These are phyloP conservation scores for Ceratorhiza oryzae-sativae DNA, from an alignment of 1,284 basidiomycete species.

Conservation along the genomic window DNA sequence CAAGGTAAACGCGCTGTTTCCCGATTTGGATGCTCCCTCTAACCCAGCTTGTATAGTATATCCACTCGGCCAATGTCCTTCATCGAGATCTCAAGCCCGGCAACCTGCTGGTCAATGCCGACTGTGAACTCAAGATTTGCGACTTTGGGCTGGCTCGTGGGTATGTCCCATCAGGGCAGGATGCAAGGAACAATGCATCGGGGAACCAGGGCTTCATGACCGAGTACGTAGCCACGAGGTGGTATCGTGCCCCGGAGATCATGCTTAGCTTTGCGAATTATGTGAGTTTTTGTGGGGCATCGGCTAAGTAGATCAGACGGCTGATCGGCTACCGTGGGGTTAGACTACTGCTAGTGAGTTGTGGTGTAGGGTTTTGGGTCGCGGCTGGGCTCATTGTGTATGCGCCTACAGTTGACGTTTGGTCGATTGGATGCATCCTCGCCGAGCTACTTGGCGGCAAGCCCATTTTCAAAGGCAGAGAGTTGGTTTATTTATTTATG, in stretches of 20 bases:
- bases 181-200: conserved; percentile 65
- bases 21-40: conserved; percentile 31
- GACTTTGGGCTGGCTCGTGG: conserved; percentile 98
- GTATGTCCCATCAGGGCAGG: conserved; percentile 80
- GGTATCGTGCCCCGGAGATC: conserved; percentile 97
- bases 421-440: conserved; percentile 98
- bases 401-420: conserved; percentile 74
- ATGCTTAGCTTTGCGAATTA: conserved; percentile 98
- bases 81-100: conserved; percentile 98
- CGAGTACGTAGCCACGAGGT: conserved; percentile 96
- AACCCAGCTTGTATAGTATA: conserved; percentile 66
- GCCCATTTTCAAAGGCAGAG: conserved; percentile 98
- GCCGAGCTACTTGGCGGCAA: conserved; percentile 96
- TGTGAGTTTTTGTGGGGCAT: conserved; percentile 57
- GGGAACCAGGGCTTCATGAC: conserved; percentile 98
- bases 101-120: conserved; percentile 95
- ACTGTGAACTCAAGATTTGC: conserved; percentile 98
- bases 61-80: conserved; percentile 97
- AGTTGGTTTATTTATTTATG: conserved; percentile 61
- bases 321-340: conserved; percentile 15
- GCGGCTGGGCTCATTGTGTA: conserved; percentile 13
- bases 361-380: background rate
- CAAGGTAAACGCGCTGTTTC: conserved; percentile 54
- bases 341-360: conserved; percentile 57
- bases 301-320: background rate